These are phyloP conservation scores for Ogataea methanolica DNA, from an alignment of 805 yeast species.

Conservation along the genomic window DNA sequence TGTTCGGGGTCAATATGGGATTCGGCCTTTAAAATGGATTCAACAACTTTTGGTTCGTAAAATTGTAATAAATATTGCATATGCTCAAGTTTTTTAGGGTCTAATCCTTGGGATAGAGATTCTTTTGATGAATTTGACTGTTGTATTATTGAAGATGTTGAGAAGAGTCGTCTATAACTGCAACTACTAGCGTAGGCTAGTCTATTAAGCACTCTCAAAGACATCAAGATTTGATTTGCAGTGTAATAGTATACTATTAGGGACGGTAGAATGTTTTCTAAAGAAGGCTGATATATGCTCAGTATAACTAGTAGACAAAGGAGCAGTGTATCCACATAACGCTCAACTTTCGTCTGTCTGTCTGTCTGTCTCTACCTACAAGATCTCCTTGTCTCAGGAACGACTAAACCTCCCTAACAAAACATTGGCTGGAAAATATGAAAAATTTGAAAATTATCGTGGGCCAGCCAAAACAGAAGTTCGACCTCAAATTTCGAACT, in stretches of 20 bases:
- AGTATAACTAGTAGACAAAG: no score
- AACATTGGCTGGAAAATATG: no score
- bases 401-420: no score
- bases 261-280: no score
- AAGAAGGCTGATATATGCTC: no score
- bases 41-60: slow-evolving; percentile 77
- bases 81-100: slow-evolving; percentile 35
- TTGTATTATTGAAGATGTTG: slow-evolving; percentile 6
- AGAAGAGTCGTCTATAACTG: slow-evolving; percentile 9
- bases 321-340: not conserved
- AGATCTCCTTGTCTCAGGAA: no score
- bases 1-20: slow-evolving; percentile 63
- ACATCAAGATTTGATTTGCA: no score
- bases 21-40: slow-evolving; percentile 80
- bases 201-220: not conserved
- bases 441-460: no score
- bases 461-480: no score
- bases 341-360: not conserved
- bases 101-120: slow-evolving; percentile 8
- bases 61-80: slow-evolving; percentile 60
- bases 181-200: not conserved
- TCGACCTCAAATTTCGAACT: no score
- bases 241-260: no score
- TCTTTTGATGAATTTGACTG: slow-evolving; percentile 1
- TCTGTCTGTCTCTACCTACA: no score